These are phyloP conservation scores for Pseudogymnoascus sp. DNA, from an alignment of 2,329 filamentous ascomycete species.

Conservation along the genomic window DNA sequence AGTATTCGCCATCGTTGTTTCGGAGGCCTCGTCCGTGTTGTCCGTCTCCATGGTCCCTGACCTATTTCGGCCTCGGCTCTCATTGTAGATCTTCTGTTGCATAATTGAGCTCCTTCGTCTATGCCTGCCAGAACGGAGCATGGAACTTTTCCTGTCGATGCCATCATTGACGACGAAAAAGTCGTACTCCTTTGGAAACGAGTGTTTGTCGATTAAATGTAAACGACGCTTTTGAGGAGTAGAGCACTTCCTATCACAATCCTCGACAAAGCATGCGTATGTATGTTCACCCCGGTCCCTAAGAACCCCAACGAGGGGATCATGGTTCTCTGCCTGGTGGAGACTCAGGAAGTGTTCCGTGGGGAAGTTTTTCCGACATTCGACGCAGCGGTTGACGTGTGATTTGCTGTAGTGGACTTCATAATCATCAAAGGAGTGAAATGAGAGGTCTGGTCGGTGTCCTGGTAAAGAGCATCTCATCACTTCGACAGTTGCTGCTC, in stretches of 20 bases:
- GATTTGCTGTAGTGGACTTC: constrained; percentile 76
- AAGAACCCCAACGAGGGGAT: constrained; percentile 65
- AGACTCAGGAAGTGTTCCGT: constrained; percentile 71
- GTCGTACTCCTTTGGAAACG: constrained; percentile 83
- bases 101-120: constrained; percentile 42
- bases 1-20: constrained; percentile 15
- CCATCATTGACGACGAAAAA: constrained; percentile 81
- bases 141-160: constrained; percentile 75
- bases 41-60: constrained; percentile 15
- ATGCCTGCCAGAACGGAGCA: constrained; percentile 57
- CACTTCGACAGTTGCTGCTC: constrained; percentile 26
- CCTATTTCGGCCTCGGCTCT: constrained; percentile 17
- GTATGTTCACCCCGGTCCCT: constrained; percentile 80
- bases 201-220: constrained; percentile 91
- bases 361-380: constrained; percentile 83
- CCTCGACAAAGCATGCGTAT: constrained; percentile 86
- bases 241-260: constrained; percentile 76
- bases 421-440: constrained; percentile 71
- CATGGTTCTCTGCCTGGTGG: constrained; percentile 88
- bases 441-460: constrained; percentile 63
- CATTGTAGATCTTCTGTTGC: constrained; percentile 21
- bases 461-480: constrained; percentile 82
- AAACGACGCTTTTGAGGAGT: constrained; percentile 76
- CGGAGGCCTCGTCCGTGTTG: constrained; percentile 20
- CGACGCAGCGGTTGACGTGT: constrained; percentile 77